Conservation (phyloP, 106 monocot species). For the Platanthera guangdongensis region DNA sequence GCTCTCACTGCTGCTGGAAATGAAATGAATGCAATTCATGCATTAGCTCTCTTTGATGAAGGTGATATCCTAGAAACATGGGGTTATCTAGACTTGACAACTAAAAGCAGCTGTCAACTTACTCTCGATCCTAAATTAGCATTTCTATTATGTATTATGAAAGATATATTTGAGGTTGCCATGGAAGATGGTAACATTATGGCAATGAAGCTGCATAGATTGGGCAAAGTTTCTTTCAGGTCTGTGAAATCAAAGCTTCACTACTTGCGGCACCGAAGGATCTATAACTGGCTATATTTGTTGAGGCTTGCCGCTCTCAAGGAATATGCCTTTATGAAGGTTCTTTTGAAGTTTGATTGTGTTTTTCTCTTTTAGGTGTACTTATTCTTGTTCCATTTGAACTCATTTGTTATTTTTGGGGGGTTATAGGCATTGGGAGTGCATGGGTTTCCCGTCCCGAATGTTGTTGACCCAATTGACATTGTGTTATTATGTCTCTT, state of each 20-base stretch:
- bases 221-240: constrained; percentile 88
- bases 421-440: constrained; percentile 70
- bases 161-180: constrained; percentile 98
- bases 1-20: constrained; percentile 91
- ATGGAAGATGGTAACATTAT: constrained; percentile 83
- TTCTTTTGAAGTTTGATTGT: not conserved
- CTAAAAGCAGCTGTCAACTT: constrained; percentile 80
- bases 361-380: not conserved
- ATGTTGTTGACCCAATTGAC: constrained; percentile 86
- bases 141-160: not conserved
- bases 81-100: constrained; percentile 88
- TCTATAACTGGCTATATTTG: constrained; percentile 92
- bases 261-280: constrained; percentile 70
- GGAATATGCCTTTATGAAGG: constrained; percentile 99
- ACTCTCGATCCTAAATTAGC: constrained; percentile 77
- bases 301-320: constrained; percentile 93
- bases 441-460: constrained; percentile 93
- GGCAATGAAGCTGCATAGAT: constrained; percentile 94
- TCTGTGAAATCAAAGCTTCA: constrained; percentile 96
- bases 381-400: not conserved
- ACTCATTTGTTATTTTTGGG: not conserved
- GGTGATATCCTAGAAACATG: constrained; percentile 69
- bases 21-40: constrained; percentile 91
- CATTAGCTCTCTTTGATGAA: constrained; percentile 84
- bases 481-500: constrained; percentile 96